Evolutionary conservation across 192 early-diverging fungal species (phyloP).

Genomic region (Umbelopsis sp.): DNA sequence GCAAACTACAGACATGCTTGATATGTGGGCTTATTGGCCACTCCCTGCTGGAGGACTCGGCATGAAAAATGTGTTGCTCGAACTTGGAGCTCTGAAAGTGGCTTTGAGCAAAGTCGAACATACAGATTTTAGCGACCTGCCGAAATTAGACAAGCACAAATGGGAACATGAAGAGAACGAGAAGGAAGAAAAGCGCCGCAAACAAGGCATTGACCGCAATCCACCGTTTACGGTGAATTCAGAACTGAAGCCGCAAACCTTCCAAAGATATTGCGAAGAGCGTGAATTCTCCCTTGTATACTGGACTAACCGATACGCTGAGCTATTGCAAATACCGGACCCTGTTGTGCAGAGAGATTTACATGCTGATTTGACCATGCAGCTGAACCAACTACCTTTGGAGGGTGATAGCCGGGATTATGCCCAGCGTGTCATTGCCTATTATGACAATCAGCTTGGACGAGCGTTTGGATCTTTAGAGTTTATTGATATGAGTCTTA

Average conservation of each 20-base stretch:
- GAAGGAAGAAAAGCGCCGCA: not conserved
- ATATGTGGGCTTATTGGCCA: constrained; percentile 29
- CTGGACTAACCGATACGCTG: not conserved
- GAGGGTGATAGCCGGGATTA: not conserved
- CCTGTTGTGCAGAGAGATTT: not conserved
- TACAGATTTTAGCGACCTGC: constrained; percentile 11
- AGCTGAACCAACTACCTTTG: not conserved
- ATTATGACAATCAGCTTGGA: constrained; percentile 16
- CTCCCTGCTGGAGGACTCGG: constrained; percentile 22
- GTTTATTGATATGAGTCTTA: constrained; percentile 14
- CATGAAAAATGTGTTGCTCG: constrained; percentile 17
- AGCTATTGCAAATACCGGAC: not conserved
- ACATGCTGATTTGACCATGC: not conserved
- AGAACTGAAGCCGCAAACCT: not conserved
- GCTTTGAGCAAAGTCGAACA: not conserved
- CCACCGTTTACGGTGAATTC: not conserved
- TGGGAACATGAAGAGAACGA: constrained; percentile 8
- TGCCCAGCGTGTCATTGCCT: constrained; percentile 13
- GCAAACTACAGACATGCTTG: not conserved
- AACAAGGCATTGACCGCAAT: no score
- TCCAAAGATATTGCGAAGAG: not conserved
- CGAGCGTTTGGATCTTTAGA: constrained; percentile 6
- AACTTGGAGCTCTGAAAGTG: not conserved
- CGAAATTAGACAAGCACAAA: not conserved
- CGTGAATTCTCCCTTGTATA: not conserved